phyloP scores from a whole-genome alignment of 2,329 filamentous ascomycete genomes.

The Coniochaeta sp. region DNA sequence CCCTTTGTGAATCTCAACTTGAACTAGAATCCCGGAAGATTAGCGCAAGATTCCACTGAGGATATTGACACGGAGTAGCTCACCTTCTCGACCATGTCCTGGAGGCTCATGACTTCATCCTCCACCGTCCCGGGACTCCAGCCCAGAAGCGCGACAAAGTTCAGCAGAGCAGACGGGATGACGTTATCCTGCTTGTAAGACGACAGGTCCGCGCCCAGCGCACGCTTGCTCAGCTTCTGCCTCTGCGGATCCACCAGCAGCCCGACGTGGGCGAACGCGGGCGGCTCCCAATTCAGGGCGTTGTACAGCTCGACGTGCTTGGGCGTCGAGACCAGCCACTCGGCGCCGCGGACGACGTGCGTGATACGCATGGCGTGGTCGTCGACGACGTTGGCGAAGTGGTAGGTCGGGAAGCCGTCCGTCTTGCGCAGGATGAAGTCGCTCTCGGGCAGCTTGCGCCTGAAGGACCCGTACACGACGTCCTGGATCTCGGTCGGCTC shows the following conservation, averaged over 20 bases:
- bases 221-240: slow-evolving; percentile 82
- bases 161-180: slow-evolving; percentile 49
- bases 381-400: slow-evolving; percentile 94
- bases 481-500: slow-evolving; percentile 63
- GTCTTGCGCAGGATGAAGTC: slow-evolving; percentile 88
- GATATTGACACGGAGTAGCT: slow-evolving; percentile 17
- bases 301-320: slow-evolving; percentile 64
- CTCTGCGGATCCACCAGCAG: slow-evolving; percentile 62
- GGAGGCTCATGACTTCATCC: slow-evolving; percentile 64
- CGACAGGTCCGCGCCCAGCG: slow-evolving; percentile 44
- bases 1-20: slow-evolving; percentile 84
- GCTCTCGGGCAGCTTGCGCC: slow-evolving; percentile 51
- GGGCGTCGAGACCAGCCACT: slow-evolving; percentile 95
- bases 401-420: slow-evolving; percentile 91
- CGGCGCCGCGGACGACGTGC: slow-evolving; percentile 86
- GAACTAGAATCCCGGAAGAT: slow-evolving; percentile 44
- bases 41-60: neutral
- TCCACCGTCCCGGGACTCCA: slow-evolving; percentile 61
- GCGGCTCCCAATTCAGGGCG: slow-evolving; percentile 67
- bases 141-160: slow-evolving; percentile 80
- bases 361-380: slow-evolving; percentile 94
- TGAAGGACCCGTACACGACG: slow-evolving; percentile 67
- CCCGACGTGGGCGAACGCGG: slow-evolving; percentile 73
- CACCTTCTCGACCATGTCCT: slow-evolving; percentile 64
- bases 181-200: slow-evolving; percentile 40